These are phyloP conservation scores for Fusarium sp. DNA, from an alignment of 2,329 filamentous ascomycete species.

Conservation along the genomic window DNA sequence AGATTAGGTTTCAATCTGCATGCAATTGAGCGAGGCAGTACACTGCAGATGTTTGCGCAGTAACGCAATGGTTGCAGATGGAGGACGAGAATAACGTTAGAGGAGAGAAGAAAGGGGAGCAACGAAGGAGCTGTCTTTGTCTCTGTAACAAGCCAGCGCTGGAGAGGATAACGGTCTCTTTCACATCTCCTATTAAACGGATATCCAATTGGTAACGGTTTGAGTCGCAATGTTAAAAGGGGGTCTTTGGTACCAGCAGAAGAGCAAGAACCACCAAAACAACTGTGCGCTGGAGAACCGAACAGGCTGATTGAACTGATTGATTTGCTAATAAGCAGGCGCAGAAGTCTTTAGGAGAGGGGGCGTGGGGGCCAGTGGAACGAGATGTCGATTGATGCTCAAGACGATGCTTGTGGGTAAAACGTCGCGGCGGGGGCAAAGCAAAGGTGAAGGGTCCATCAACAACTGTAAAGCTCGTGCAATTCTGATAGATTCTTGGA, in stretches of 20 bases:
- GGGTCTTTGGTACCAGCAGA: slow-evolving; percentile 16
- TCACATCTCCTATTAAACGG: slow-evolving; percentile 16
- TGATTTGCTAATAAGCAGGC: slow-evolving; percentile 33
- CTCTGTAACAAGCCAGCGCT: slow-evolving; percentile 22
- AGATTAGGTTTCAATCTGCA: slow-evolving; percentile 11
- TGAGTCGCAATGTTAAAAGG: slow-evolving; percentile 32
- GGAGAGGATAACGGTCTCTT: slow-evolving; percentile 18
- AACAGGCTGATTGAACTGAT: slow-evolving; percentile 6
- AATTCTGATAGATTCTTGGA: slow-evolving; percentile 18
- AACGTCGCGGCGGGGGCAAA: slow-evolving; percentile 19
- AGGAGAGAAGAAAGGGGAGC: slow-evolving; percentile 8
- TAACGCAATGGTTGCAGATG: slow-evolving; percentile 22
- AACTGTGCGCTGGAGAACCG: slow-evolving; percentile 26
- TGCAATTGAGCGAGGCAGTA: slow-evolving; percentile 9
- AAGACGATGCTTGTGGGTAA: slow-evolving; percentile 27
- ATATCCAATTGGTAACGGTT: slow-evolving; percentile 38
- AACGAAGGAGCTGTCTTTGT: slow-evolving; percentile 18
- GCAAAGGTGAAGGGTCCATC: slow-evolving; percentile 22
- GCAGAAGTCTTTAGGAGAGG: slow-evolving; percentile 21
- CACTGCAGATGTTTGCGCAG: slow-evolving; percentile 11
- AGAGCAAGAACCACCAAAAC: slow-evolving; percentile 24
- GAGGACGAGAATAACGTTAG: slow-evolving; percentile 3
- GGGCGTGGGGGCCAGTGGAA: slow-evolving; percentile 43
- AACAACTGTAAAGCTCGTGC: slow-evolving; percentile 23
- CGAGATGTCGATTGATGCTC: slow-evolving; percentile 46